These are phyloP conservation scores for Monilinia polystroma DNA, from an alignment of 2,329 filamentous ascomycete species.

Conservation along the genomic window DNA sequence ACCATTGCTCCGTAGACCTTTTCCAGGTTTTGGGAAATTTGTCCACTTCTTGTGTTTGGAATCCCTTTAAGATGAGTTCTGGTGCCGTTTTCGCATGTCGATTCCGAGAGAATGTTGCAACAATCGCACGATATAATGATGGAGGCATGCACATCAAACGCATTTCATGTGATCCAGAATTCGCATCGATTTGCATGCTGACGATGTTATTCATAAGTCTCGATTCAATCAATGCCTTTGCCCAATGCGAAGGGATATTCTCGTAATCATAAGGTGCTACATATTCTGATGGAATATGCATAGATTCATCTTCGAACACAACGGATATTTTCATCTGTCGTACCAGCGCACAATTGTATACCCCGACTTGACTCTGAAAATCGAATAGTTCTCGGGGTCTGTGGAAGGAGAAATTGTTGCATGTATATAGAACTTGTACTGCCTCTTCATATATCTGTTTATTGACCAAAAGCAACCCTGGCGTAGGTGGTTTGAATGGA, in stretches of 20 bases:
- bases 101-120: constrained; percentile 14
- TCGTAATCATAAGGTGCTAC: constrained; percentile 17
- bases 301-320: constrained; percentile 16
- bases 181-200: constrained; percentile 19
- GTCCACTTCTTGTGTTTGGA: constrained; percentile 7
- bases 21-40: constrained; percentile 18
- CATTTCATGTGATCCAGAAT: constrained; percentile 6
- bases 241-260: constrained; percentile 20
- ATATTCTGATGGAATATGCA: constrained; percentile 4
- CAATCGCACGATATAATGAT: constrained; percentile 9
- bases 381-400: constrained; percentile 14
- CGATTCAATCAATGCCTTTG: constrained; percentile 7
- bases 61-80: constrained; percentile 15
- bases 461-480: constrained; percentile 8
- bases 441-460: constrained; percentile 17
- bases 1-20: constrained; percentile 14
- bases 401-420: constrained; percentile 21
- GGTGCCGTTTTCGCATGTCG: constrained; percentile 1
- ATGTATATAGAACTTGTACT: constrained; percentile 9
- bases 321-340: constrained; percentile 19
- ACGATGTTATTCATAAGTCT: constrained; percentile 10
- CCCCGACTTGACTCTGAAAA: constrained; percentile 15
- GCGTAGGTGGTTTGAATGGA: constrained; percentile 21
- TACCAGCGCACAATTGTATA: constrained; percentile 14
- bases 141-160: constrained; percentile 18